Evolutionary conservation across 2,329 filamentous ascomycete species (phyloP), one percentile per base, ranked within the genome.

Genomic region (Hortaea werneckii): DNA sequence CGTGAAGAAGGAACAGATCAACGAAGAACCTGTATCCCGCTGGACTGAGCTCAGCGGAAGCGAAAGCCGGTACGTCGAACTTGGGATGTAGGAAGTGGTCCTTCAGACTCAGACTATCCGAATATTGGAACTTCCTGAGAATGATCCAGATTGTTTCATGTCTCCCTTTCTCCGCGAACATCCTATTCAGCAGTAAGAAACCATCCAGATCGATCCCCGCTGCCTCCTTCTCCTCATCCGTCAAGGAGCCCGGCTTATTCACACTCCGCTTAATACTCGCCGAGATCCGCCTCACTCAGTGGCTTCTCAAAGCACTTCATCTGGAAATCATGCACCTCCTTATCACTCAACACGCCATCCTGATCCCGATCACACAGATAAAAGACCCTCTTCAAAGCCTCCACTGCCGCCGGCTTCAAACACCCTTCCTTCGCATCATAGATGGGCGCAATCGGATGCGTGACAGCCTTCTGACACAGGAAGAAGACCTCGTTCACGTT

Each of bases 141-240:
- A 98, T 95, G 50, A 94, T 88, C 92, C 92, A 98, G 38, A 96
- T 92, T 0, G 92, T 98, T 67, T 98, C 92, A 62, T 98, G 92
- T 9, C 92, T 84, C 9, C 92, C 92, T 64, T 96, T 96, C 63
- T 96, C 90, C 0, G 89, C 92, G 63, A 95, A 98, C 47, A 96
- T 79, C 67, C 89, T 95, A 69, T 96, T 96, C 35, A 98, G 71
- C 54, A 90, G 79, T 41, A 98, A 68, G 59, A 98, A 98, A 0
- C 87, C 89, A 34, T 76, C 76, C 54, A 86, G 78, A 52, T 89
- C 84, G 53, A 98, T 85, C 1, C 90, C 92, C 37, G n/a, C 32
- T 35, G 9, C 32, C n/a, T n/a, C 32, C 29, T 45, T 39, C 10
- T 39, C 37, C 10, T 39, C 37, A 39, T 13, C 8, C 32, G 32